These are phyloP conservation scores for Solanum chilense DNA, from an alignment of 257 asterid genomes.

Conservation along the genomic window DNA sequence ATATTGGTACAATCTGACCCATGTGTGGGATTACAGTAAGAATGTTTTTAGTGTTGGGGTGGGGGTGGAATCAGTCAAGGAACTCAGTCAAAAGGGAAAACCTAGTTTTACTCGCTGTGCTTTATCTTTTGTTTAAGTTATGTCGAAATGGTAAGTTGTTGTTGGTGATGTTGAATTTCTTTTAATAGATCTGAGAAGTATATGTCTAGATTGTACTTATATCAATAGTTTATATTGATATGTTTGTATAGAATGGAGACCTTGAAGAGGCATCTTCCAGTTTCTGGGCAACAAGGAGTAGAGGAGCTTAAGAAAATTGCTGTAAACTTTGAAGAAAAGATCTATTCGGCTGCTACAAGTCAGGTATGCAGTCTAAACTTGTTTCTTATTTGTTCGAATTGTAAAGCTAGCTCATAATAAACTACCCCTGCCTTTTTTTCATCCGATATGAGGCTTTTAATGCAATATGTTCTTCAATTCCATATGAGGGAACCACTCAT, in stretches of 20 bases:
- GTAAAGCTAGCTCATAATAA: background rate
- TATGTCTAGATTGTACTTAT: background rate
- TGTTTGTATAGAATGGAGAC: slow-evolving; percentile 58
- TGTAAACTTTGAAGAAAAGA: slow-evolving; percentile 76
- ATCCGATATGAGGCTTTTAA: too few relatives aligned
- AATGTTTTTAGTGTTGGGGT: background rate
- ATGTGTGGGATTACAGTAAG: background rate
- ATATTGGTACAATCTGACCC: too few relatives aligned
- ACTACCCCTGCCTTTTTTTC: background rate
- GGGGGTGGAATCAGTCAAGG: background rate
- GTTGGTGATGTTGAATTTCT: too few relatives aligned
- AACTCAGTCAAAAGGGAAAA: background rate
- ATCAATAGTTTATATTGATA: background rate
- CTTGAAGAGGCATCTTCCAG: slow-evolving; percentile 81
- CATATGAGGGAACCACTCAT: too few relatives aligned
- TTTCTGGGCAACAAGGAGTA: slow-evolving; percentile 66
- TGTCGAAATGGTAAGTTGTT: background rate
- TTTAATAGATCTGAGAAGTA: too few relatives aligned
- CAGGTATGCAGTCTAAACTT: slow-evolving; percentile 33
- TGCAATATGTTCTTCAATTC: too few relatives aligned
- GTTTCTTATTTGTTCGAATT: background rate
- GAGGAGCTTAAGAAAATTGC: slow-evolving; percentile 84
- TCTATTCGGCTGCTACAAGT: slow-evolving; percentile 60
- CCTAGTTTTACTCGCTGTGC: background rate
- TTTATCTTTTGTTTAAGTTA: background rate